Base-by-base conservation (phyloP, 1,284 basidiomycete genomes). In the Trichosporon ovoides region DNA sequence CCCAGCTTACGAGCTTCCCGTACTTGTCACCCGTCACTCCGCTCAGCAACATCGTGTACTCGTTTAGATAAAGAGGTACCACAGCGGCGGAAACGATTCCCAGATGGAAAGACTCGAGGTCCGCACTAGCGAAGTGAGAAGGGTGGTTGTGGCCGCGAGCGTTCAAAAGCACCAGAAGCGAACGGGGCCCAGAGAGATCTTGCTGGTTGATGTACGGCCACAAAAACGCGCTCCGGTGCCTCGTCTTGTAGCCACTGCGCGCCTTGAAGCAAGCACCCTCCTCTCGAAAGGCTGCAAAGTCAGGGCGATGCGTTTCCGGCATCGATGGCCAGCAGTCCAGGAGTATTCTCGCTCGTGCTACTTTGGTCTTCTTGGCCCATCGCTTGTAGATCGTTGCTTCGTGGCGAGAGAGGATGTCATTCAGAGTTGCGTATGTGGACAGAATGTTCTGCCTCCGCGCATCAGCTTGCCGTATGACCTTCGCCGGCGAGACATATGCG, bases 121-220 rank as follows among this genome's bases (percentile, higher is more conserved):
- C 53, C 16, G 43, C 40, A 9, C 37, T 24, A 7, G 40, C 40
- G 20, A 55, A 55, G 4, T 48, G 40, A 5, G 33, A 55, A 7
- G 53, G 53, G 22, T 55, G 53, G 35, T 55, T 38, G n/a, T 22
- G 53, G 1, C 53, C 53, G 3, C 53, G 40, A 3, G 53, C 31
- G 34, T 55, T 55, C 20, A 55, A 43, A 12, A 55, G 53, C 9
- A 55, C 37, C 9, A 55, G 53, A 7, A 55, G 34, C 4, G 33
- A 9, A 5, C 53, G 53, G 16, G 53, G 53, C 3, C 33, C n/a
- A 14, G 40, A 34, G 4, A 55, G 34, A 14, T 48, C 43, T 14
- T 46, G 40, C 11, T 48, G 53, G n/a, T 55, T 55, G 43, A 55
- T 55, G 53, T 55, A 37, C 10, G 53, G 53, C 43, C 40, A 55